These are phyloP conservation scores for Voacanga thouarsii DNA, from an alignment of 257 asterid genomes.

Conservation along the genomic window DNA sequence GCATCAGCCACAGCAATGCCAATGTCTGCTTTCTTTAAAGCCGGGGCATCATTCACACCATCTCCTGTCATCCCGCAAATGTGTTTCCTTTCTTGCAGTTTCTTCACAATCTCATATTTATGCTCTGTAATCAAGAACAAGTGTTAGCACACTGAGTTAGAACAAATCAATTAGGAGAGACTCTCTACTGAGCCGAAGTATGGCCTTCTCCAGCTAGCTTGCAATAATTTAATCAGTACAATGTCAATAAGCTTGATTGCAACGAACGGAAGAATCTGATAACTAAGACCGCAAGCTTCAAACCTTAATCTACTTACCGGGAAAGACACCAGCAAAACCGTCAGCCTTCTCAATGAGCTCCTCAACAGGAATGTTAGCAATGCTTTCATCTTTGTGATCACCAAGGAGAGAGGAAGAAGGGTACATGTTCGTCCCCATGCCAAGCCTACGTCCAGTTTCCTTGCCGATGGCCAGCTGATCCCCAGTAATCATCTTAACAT, in stretches of 20 bases:
- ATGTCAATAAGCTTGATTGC: background rate
- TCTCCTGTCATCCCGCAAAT: conserved; percentile 55
- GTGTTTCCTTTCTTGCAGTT: conserved; percentile 49
- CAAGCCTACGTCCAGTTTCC: conserved; percentile 51
- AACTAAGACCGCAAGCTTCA: background rate
- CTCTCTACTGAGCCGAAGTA: no score
- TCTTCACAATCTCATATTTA: conserved; percentile 46
- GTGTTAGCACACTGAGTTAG: background rate
- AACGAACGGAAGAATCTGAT: background rate
- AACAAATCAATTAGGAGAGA: background rate
- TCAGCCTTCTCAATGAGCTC: conserved; percentile 52
- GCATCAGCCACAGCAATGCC: conserved; percentile 58
- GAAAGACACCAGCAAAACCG: conserved; percentile 54
- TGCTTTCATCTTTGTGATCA: conserved; percentile 36
- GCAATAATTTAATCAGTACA: no score
- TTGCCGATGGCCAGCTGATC: conserved; percentile 44
- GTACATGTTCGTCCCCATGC: conserved; percentile 55
- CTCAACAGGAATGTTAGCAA: conserved; percentile 40
- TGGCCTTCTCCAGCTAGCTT: no score
- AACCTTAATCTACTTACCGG: conserved; percentile 25
- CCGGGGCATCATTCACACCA: conserved; percentile 54
- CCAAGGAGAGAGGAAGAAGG: conserved; percentile 53
- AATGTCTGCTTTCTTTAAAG: conserved; percentile 46
- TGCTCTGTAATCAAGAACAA: conserved; percentile 27
- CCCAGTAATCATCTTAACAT: conserved; percentile 63